Conservation (phyloP, 495 filamentous ascomycete species). For the Aspergillus heteromorphus region DNA sequence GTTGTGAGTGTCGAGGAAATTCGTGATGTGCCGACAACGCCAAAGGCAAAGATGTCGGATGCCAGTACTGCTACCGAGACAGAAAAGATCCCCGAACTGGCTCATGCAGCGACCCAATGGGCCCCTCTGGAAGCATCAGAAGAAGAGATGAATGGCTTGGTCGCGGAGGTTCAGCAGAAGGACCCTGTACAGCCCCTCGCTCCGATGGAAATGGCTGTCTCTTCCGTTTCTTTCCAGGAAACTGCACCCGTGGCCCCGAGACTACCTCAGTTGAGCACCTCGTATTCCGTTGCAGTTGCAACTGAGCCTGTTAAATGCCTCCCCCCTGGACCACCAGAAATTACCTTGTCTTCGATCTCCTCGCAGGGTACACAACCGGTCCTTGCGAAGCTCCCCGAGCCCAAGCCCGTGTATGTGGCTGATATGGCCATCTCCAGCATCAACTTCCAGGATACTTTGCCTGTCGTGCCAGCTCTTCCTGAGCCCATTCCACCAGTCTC, state of each 20-base stretch:
- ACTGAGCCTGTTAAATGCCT: conserved; percentile 28
- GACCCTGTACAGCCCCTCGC: conserved; percentile 16
- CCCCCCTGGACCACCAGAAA: conserved; percentile 17
- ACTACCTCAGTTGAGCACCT: conserved; percentile 25
- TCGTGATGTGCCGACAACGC: conserved; percentile 16
- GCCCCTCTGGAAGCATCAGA: conserved; percentile 25
- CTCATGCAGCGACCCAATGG: conserved; percentile 35
- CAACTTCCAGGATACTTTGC: conserved; percentile 17
- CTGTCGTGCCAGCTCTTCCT: conserved; percentile 19
- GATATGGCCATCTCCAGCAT: conserved; percentile 23
- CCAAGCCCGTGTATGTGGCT: conserved; percentile 18
- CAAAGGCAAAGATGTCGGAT: conserved; percentile 11
- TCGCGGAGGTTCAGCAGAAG: conserved; percentile 9
- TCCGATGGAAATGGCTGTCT: conserved; percentile 28
- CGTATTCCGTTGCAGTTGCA: conserved; percentile 25
- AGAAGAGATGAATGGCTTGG: conserved; percentile 26
- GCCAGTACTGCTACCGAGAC: conserved; percentile 15
- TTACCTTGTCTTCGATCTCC: conserved; percentile 26
- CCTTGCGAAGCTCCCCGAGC: conserved; percentile 9
- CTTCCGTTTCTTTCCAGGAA: conserved; percentile 32
- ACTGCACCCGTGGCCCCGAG: conserved; percentile 30
- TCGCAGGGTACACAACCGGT: conserved; percentile 24
- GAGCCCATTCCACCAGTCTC: conserved; percentile 21
- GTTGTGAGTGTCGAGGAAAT: conserved; percentile 1
- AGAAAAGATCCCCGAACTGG: conserved; percentile 18